Conservation (phyloP, 306 rosid genomes). For the Lathyrus aphaca region DNA sequence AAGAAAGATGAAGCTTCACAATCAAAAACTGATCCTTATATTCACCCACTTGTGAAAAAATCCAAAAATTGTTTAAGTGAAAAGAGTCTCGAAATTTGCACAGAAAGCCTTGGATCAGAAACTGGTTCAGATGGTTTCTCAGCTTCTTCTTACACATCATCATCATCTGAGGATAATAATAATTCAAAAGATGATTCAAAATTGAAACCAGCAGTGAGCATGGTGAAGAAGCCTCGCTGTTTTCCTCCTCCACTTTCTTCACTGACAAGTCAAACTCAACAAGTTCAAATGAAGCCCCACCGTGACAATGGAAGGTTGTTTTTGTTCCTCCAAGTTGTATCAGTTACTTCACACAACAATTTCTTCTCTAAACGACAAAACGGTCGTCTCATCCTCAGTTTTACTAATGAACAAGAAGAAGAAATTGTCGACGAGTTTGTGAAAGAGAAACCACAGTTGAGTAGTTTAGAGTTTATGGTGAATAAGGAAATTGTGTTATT, state of each 20-base stretch:
- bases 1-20: constrained; percentile 39
- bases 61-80: constrained; percentile 53
- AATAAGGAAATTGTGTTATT: constrained; percentile 48
- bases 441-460: constrained; percentile 1
- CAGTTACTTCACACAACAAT: constrained; percentile 48
- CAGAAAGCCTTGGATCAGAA: constrained; percentile 92
- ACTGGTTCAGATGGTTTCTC: constrained; percentile 75
- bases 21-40: constrained; percentile 45
- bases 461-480: constrained; percentile 48
- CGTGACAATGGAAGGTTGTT: constrained; percentile 72
- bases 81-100: constrained; percentile 72
- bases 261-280: constrained; percentile 36
- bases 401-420: constrained; percentile 10
- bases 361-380: no score
- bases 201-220: background rate
- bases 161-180: constrained; percentile 39
- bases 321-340: constrained; percentile 60
- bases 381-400: constrained; percentile 74
- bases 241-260: constrained; percentile 71
- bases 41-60: constrained; percentile 75
- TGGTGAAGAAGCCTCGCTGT: constrained; percentile 42
- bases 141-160: constrained; percentile 47
- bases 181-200: constrained; percentile 26
- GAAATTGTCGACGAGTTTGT: background rate
- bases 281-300: constrained; percentile 49